Conservation (phyloP, 2,329 filamentous ascomycete genomes). For the Aspergillus viridinutans region DNA sequence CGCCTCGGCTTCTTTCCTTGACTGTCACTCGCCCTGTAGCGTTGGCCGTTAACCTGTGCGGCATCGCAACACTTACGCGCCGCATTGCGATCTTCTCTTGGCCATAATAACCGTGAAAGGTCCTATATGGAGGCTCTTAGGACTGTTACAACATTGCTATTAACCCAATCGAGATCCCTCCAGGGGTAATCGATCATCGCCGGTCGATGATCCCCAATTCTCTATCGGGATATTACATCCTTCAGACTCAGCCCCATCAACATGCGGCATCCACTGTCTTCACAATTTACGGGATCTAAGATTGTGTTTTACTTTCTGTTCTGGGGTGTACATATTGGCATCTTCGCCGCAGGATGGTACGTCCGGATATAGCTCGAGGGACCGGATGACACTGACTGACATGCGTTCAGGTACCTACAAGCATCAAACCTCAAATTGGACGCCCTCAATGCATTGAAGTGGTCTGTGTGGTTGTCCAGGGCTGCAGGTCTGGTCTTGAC, state of each 20-base stretch:
- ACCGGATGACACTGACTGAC: conserved; percentile 17
- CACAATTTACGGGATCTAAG: conserved; percentile 67
- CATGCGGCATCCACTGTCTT: conserved; percentile 33
- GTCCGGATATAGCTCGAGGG: conserved; percentile 24
- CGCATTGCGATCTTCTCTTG: background rate
- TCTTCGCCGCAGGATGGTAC: conserved; percentile 86
- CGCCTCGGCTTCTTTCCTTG: background rate
- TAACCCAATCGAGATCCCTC: background rate
- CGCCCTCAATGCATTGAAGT: conserved; percentile 73
- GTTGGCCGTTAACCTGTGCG: conserved; percentile 6
- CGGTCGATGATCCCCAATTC: conserved; percentile 17
- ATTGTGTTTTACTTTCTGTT: conserved; percentile 76
- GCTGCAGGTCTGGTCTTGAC: conserved; percentile 83
- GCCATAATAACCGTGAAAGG: background rate
- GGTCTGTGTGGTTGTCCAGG: conserved; percentile 93
- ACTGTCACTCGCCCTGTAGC: conserved; percentile 2
- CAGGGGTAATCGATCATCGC: conserved; percentile 19
- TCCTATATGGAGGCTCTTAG: background rate
- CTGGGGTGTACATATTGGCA: conserved; percentile 69
- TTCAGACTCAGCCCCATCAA: conserved; percentile 39
- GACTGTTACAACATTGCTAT: background rate
- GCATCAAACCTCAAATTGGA: conserved; percentile 62
- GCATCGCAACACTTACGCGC: background rate
- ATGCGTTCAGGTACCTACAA: conserved; percentile 70
- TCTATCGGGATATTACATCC: conserved; percentile 3